Evolutionary conservation across 129 eudicot genomes (phyloP), one percentile per base, ranked within the genome.

Genomic region (Rutidosis leptorrhynchoides): DNA sequence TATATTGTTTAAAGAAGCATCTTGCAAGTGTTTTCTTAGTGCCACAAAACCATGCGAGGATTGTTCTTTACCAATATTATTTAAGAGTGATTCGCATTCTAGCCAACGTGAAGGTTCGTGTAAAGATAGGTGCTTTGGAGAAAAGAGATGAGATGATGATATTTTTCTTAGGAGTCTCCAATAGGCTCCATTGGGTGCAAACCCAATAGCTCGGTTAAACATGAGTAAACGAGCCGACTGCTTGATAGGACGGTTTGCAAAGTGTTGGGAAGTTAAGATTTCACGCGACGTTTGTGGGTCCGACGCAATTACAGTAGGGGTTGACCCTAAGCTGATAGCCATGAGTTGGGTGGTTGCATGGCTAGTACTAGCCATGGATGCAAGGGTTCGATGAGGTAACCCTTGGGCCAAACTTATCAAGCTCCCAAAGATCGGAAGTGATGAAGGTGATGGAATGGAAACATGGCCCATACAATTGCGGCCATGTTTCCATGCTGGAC

Each of bases 171-270:
- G 76, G n/a, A 74, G 80, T 30, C 83, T 73, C 95, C 90, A 87
- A 67, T 87, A 87, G 7, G 80, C 10, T 1, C 90, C 90, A 63
- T 78, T 69, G 16, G 90, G 87, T 21, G 95, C 95, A 33, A 87
- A 87, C 37, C 95, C 95, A 37, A 87, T 87, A 69, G 95, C 90
- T 15, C 84, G 81, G 69, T 73, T 62, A 58, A 87, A 84, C 95
- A 87, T 84, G 72, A 87, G 90, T 58, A 64, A 43, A 25, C 66
- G 73, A 58, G 95, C 95, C 8, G 90, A 87, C 46, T 87, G 85
- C 61, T 87, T 87, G 27, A 87, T 62, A 1, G 95, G 95, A 7
- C 90, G 87, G 74, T 83, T 79, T 3, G 87, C 82, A 48, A 87
- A 87, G 67, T 81, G 78, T 2, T 78, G 79, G 30, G 90, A 81